Conservation (phyloP, 208 protist genomes). For the Naegleria lovaniensis region DNA sequence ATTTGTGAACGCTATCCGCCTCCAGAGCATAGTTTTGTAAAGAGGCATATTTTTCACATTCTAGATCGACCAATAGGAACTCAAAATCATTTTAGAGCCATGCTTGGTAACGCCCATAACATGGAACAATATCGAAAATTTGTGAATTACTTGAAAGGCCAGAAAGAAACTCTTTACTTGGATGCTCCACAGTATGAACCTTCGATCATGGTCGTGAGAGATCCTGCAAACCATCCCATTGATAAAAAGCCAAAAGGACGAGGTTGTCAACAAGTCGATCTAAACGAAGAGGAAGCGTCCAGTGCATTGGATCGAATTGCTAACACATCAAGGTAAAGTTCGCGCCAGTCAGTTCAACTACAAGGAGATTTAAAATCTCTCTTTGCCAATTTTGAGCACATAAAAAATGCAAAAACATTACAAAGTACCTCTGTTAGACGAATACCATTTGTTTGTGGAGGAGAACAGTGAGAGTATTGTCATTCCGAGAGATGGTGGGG, state of each 20-base stretch:
- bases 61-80: neutral
- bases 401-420: conserved; percentile 2
- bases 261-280: neutral
- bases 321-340: no score
- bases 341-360: no score
- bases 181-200: neutral
- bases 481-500: neutral
- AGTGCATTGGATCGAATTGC: no score
- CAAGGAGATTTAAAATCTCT: no score
- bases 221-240: neutral
- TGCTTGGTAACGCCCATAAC: neutral
- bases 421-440: neutral
- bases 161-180: neutral
- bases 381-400: neutral
- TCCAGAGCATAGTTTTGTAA: neutral
- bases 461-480: neutral
- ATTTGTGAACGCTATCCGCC: neutral
- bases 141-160: neutral
- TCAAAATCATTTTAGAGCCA: neutral
- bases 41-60: neutral
- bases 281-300: no score
- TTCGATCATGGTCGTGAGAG: neutral
- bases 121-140: neutral
- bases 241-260: neutral
- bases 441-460: neutral